Evolutionary conservation across 2,329 filamentous ascomycete species (phyloP).

Genomic region (Botrytis fabae): DNA sequence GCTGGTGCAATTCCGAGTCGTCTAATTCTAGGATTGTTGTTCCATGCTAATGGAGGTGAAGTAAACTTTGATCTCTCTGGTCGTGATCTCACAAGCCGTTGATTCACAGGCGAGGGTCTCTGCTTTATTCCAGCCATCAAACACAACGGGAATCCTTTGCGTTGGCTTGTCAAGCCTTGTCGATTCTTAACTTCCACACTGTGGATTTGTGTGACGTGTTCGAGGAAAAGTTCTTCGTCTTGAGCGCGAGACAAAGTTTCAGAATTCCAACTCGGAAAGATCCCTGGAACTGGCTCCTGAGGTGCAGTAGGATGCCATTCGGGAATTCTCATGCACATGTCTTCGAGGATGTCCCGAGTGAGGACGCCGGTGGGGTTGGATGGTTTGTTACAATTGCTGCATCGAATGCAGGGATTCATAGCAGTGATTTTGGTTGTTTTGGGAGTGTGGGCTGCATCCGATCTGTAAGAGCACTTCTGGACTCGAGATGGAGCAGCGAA

Average conservation of each 20-base stretch:
- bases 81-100: not conserved
- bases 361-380: not conserved
- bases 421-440: not conserved
- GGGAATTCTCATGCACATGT: not conserved
- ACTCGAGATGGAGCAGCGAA: not conserved
- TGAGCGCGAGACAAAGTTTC: not conserved
- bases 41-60: not conserved
- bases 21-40: not conserved
- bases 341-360: conserved; percentile 7
- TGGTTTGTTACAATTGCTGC: not conserved
- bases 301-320: conserved; percentile 1
- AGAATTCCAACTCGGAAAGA: not conserved
- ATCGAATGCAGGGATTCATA: not conserved
- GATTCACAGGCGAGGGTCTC: not conserved
- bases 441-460: not conserved
- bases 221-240: not conserved
- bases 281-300: not conserved
- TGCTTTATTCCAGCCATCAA: not conserved
- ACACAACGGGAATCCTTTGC: not conserved
- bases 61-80: not conserved
- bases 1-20: not conserved
- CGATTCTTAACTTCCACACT: not conserved
- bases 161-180: conserved; percentile 2
- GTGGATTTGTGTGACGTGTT: not conserved
- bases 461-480: not conserved